These are phyloP conservation scores for Fomitopsis pulvina DNA, from an alignment of 768 basidiomycete species.

Conservation along the genomic window DNA sequence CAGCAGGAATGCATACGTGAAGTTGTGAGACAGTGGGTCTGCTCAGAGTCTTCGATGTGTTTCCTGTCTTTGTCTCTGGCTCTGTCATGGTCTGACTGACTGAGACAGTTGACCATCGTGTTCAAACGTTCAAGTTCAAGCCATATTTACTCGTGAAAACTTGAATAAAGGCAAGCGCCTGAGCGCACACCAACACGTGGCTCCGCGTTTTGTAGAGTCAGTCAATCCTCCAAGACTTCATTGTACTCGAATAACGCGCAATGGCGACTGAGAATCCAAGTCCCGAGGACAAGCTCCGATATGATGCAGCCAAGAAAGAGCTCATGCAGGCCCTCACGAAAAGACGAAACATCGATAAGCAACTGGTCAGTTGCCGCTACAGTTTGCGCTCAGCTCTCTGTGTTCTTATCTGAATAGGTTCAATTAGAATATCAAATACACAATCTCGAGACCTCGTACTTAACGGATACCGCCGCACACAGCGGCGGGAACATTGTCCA, in stretches of 20 bases:
- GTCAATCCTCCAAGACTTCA: not conserved
- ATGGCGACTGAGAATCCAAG: constrained; percentile 40
- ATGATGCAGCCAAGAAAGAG: constrained; percentile 70
- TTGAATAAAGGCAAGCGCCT: too few relatives aligned
- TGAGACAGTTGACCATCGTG: too few relatives aligned
- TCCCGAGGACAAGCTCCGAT: constrained; percentile 64
- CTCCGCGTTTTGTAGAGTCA: too few relatives aligned
- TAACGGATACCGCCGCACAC: constrained; percentile 69
- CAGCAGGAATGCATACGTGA: too few relatives aligned
- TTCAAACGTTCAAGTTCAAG: too few relatives aligned
- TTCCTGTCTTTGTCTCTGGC: too few relatives aligned
- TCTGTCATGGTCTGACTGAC: too few relatives aligned
- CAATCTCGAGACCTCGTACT: constrained; percentile 67
- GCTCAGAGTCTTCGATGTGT: too few relatives aligned
- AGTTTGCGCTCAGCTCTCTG: not conserved
- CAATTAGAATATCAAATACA: constrained; percentile 75
- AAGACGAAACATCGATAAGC: constrained; percentile 71
- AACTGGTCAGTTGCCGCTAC: constrained; percentile 46
- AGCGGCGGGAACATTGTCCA: constrained; percentile 85
- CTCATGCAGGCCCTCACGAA: constrained; percentile 66
- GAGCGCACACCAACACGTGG: too few relatives aligned
- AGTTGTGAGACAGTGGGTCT: too few relatives aligned
- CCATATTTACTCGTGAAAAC: too few relatives aligned
- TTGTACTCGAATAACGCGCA: not conserved
- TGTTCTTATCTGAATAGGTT: constrained; percentile 37